A percentile compares a stretch with the other conserved stretches of the same genome.
phyloP scores from a whole-genome alignment of 2,329 filamentous ascomycete genomes.

The Fusarium staphyleae region DNA sequence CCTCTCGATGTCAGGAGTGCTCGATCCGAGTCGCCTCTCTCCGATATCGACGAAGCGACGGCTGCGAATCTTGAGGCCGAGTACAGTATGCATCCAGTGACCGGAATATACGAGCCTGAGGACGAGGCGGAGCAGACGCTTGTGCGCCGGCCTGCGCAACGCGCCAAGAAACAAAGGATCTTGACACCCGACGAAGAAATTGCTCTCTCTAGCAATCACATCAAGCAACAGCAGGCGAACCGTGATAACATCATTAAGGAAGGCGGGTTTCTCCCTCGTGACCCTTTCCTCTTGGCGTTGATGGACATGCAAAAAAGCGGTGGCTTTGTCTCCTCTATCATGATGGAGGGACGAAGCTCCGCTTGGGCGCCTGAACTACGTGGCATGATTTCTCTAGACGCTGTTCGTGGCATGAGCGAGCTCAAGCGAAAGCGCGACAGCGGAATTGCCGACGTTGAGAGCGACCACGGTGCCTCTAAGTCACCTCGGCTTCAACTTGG shows the following conservation, averaged over 20 bases:
- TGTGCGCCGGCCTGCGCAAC: conserved; percentile 73
- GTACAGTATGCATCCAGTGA: conserved; percentile 60
- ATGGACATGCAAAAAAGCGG: conserved; percentile 93
- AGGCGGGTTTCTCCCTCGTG: conserved; percentile 82
- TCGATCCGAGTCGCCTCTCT: conserved; percentile 73
- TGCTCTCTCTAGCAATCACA: conserved; percentile 75
- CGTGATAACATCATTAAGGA: conserved; percentile 86
- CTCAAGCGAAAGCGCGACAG: conserved; percentile 94
- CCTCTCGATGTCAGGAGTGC: conserved; percentile 59
- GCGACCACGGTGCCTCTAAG: conserved; percentile 69
- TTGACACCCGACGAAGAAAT: conserved; percentile 84
- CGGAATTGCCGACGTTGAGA: conserved; percentile 80
- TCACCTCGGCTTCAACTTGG: conserved; percentile 73
- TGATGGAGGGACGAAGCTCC: conserved; percentile 79
- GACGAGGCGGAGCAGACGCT: conserved; percentile 65
- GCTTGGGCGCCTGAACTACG: conserved; percentile 92
- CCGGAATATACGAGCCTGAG: conserved; percentile 67
- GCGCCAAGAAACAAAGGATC: conserved; percentile 78
- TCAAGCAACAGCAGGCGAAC: conserved; percentile 86
- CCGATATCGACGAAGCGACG: conserved; percentile 71
- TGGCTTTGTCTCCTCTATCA: conserved; percentile 85
- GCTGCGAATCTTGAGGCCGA: conserved; percentile 67
- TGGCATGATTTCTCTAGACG: conserved; percentile 87
- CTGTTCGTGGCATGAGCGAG: conserved; percentile 77
- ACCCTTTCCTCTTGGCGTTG: conserved; percentile 84